Base-by-base conservation (phyloP, 345 rosid genomes). In the Bretschneidera sinensis region DNA sequence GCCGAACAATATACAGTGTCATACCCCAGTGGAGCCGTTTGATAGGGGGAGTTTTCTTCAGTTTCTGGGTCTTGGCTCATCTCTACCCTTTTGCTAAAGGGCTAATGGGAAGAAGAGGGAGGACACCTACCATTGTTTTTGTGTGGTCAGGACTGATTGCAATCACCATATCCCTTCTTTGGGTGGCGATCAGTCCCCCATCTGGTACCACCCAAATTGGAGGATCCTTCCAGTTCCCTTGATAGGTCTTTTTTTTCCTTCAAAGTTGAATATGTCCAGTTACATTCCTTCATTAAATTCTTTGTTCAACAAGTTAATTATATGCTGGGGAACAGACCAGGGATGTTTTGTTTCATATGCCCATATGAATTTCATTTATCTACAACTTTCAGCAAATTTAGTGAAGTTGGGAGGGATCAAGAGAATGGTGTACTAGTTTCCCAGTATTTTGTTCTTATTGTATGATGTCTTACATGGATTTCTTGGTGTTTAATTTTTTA, bases 1-100 rank as follows among this genome's bases (percentile, higher is more conserved):
- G 97, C 81, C 74, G 98, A 56, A 92, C 98, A 0, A 85, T 92
- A 8, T 92, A 92, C 81, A 88, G 96, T 23, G 77, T 67, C 17
- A 68, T 87, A 17, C 98, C 98, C 0, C 81, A 92, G 48, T 92
- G 98, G 98, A 92, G 97, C 70, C 75, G 79, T 15, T 54, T 92
- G 54, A 48, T 92, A 24, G 98, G 98, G 21, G 98, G 98, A 52
- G 92, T 92, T 56, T 92, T 92, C 87, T 92, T 92, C 72, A 92
- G 98, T 60, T 92, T 92, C 78, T 92, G 98, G 98, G 98, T 90
- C 0, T 79, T 92, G 86, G 96, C 96, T 61, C 98, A 92, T 80
- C 85, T 92, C n/a, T 92, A 92, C 57, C 98, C 98, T 5, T 92
- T 92, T 6, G 97, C 97, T 0, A 92, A 92, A 78, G 98, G 98